Evolutionary conservation across 805 yeast species (phyloP), one percentile per base, ranked within the genome.

Genomic region (Saccharomycopsis sp.): DNA sequence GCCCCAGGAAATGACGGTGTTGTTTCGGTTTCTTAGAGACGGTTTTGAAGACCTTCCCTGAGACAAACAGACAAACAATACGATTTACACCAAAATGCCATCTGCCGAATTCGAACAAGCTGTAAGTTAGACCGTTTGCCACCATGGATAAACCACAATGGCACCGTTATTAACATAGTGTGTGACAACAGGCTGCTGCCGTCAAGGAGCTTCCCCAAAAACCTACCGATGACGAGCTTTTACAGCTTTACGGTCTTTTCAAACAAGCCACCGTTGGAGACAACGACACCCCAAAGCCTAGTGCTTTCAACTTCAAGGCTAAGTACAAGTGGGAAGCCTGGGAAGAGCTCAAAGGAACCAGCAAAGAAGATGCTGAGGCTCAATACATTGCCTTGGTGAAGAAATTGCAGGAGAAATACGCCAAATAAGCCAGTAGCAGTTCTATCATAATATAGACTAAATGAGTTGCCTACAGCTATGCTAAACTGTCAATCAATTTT

Each of bases 311-410:
- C 75, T 80, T 94, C 76, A 90, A 87, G 77, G 97, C 92, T 65
- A 91, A 95, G 75, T 88, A 89, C 82, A 94, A 94, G 80, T 94
- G 98, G 98, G 92, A 91, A 70, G 81, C 98, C 7, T 94, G 98
- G 98, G 85, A 85, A 67, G 84, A 83, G 66, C 76, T 85, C 68
- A 87, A 88, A 77, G 99, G 99, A 59, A 81, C 81, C 61, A 74
- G 90, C 47, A 88, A 87, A 74, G 96, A 83, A 65, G 97, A 90
- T 40, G 99, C 99, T 61, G 98, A 92, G 79, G 63, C 79, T 66
- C 79, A 90, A 67, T 83, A 87, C 76, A 87, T 87, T 68, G 85
- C 71, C 8, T 74, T 87, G 50, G 92, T 83, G 56, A 83, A 82
- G 64, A 80, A 80, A 68, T 76, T 88, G 75, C 72, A 80, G 60